Evolutionary conservation across 345 rosid species (phyloP).

Genomic region (Zanthoxylum bungeanum): DNA sequence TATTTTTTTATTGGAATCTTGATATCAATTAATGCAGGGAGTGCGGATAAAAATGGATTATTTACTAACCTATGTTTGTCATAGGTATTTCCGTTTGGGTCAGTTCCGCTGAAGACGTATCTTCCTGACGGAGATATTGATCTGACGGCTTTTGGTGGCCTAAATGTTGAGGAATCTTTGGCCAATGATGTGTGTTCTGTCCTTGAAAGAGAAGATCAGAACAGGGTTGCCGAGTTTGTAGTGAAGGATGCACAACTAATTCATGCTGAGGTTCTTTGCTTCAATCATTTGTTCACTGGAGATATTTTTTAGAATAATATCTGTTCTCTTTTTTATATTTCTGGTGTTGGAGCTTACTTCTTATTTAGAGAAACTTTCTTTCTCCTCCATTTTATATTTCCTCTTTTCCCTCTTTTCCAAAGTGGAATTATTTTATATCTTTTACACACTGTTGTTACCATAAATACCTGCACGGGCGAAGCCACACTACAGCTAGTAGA

Average conservation of each 20-base stretch:
- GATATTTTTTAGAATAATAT: not conserved
- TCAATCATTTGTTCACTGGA: constrained; percentile 6
- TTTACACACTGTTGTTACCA: not conserved
- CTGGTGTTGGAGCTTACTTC: not conserved
- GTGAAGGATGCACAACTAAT: constrained; percentile 76
- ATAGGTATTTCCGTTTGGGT: constrained; percentile 88
- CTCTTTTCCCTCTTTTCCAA: not conserved
- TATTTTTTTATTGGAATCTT: not conserved
- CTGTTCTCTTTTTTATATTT: not conserved
- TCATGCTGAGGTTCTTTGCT: constrained; percentile 63
- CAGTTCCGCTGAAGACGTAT: constrained; percentile 92
- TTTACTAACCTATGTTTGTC: constrained; percentile 16
- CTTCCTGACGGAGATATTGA: constrained; percentile 98
- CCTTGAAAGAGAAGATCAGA: constrained; percentile 70
- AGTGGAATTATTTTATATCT: not conserved
- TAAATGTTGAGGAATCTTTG: constrained; percentile 54
- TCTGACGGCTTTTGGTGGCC: constrained; percentile 72
- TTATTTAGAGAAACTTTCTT: not conserved
- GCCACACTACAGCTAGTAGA: not conserved
- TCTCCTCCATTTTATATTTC: not conserved
- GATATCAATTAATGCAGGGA: not conserved
- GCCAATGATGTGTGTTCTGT: constrained; percentile 53
- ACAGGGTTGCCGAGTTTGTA: constrained; percentile 47
- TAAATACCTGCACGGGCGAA: not conserved
- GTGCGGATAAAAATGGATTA: not conserved